These are phyloP conservation scores for Wickerhamomyces queroliae DNA, from an alignment of 805 yeast genomes.

Conservation along the genomic window DNA sequence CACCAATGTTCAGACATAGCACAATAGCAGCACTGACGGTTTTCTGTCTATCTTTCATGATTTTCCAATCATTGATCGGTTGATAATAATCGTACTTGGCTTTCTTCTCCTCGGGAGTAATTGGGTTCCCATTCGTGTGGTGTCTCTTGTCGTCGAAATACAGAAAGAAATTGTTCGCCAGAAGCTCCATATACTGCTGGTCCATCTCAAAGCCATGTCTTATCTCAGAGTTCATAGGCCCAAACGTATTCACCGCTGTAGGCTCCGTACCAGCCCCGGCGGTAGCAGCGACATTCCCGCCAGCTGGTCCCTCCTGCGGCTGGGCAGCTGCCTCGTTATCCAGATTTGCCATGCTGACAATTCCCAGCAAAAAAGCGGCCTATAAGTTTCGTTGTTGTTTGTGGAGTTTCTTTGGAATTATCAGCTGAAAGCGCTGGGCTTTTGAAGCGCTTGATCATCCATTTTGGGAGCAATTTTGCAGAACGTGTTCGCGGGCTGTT, in stretches of 20 bases:
- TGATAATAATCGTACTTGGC: slow-evolving; percentile 48
- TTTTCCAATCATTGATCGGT: slow-evolving; percentile 85
- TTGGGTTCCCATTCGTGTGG: slow-evolving; percentile 82
- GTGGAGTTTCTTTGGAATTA: no score
- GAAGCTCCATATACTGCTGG: slow-evolving; percentile 46
- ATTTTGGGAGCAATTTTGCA: no score
- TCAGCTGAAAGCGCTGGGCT: no score
- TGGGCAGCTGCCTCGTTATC: not conserved
- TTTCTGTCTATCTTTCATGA: slow-evolving; percentile 82
- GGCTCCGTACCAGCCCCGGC: no score
- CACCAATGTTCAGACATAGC: slow-evolving; percentile 86
- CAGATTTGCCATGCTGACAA: no score
- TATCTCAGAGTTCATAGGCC: slow-evolving; percentile 47
- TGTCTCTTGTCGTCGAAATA: slow-evolving; percentile 93
- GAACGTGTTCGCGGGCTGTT: not conserved
- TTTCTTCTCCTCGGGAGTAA: slow-evolving; percentile 45
- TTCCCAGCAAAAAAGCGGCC: no score
- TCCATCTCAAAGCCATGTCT: slow-evolving; percentile 69
- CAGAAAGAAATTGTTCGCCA: slow-evolving; percentile 66
- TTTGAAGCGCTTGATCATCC: no score
- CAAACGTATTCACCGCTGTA: slow-evolving; percentile 3
- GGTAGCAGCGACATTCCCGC: no score
- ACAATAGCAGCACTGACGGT: slow-evolving; percentile 92
- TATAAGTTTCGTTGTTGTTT: no score
- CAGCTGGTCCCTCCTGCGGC: not conserved